Conservation (phyloP, 1,139 yeast species). For the Kurtzmaniella natalensis region DNA sequence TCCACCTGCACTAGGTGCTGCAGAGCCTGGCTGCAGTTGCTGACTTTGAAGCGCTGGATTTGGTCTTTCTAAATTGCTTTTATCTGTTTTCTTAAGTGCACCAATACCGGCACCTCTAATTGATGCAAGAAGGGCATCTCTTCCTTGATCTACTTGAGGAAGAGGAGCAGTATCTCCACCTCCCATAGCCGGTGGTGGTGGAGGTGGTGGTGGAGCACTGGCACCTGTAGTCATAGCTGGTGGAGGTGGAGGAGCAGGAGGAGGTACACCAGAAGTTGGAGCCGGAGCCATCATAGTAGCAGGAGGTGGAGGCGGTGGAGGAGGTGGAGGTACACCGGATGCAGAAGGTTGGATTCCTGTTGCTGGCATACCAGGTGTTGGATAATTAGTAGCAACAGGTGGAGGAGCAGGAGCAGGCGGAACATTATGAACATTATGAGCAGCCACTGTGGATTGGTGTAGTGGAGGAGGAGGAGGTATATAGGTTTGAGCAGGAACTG, state of each 20-base stretch:
- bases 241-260: slow-evolving; percentile 31
- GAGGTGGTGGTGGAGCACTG: slow-evolving; percentile 26
- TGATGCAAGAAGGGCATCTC: slow-evolving; percentile 85
- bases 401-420: slow-evolving; percentile 28
- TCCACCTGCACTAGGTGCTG: slow-evolving; percentile 32
- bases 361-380: slow-evolving; percentile 25
- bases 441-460: too few relatives aligned
- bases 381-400: slow-evolving; percentile 9
- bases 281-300: slow-evolving; percentile 19
- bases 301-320: slow-evolving; percentile 10
- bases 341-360: slow-evolving; percentile 15
- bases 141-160: slow-evolving; percentile 41
- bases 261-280: slow-evolving; percentile 23
- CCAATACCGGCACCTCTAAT: slow-evolving; percentile 77
- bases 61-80: slow-evolving; percentile 76
- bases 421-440: too few relatives aligned
- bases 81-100: slow-evolving; percentile 70
- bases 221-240: slow-evolving; percentile 23
- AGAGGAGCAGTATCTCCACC: slow-evolving; percentile 18
- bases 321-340: slow-evolving; percentile 10
- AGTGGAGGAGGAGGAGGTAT: slow-evolving; percentile 17
- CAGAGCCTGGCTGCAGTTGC: slow-evolving; percentile 36
- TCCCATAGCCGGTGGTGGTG: slow-evolving; percentile 27
- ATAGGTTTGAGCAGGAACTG: slow-evolving; percentile 9
- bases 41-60: slow-evolving; percentile 67